phyloP scores from a whole-genome alignment of 306 rosid genomes.

The Styphnolobium japonicum region DNA sequence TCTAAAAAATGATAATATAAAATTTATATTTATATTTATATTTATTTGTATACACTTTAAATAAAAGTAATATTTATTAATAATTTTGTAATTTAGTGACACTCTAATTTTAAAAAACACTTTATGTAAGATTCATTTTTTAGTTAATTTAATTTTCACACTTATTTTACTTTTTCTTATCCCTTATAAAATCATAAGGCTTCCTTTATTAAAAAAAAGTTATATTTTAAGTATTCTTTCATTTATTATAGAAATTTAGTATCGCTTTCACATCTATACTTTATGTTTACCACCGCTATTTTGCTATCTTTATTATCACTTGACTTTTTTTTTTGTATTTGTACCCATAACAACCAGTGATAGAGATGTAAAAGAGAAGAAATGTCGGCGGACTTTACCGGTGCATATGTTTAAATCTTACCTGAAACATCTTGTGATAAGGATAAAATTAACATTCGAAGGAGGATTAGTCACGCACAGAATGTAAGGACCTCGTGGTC shows the following conservation, averaged over 20 bases:
- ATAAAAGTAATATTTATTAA: neutral
- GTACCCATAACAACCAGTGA: neutral
- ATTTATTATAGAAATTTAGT: neutral
- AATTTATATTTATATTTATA: too few relatives aligned
- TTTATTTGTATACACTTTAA: too few relatives aligned
- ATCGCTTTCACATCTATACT: conserved; percentile 12
- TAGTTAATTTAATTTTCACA: neutral
- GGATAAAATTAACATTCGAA: too few relatives aligned
- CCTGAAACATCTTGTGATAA: too few relatives aligned
- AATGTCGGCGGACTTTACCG: too few relatives aligned
- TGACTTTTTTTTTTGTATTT: neutral
- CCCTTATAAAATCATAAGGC: too few relatives aligned
- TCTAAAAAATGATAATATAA: too few relatives aligned
- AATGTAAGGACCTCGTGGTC: too few relatives aligned
- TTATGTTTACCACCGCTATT: neutral
- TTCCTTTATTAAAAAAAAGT: too few relatives aligned
- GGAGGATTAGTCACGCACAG: too few relatives aligned
- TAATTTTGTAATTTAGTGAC: neutral
- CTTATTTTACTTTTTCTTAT: too few relatives aligned
- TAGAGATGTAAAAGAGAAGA: neutral
- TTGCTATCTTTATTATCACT: conserved; percentile 7
- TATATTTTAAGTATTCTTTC: neutral
- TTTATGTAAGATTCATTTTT: neutral
- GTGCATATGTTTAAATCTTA: too few relatives aligned
- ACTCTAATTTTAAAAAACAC: neutral